Evolutionary conservation across 2,329 filamentous ascomycete genomes (phyloP).

Genomic region (Moelleriella libera): DNA sequence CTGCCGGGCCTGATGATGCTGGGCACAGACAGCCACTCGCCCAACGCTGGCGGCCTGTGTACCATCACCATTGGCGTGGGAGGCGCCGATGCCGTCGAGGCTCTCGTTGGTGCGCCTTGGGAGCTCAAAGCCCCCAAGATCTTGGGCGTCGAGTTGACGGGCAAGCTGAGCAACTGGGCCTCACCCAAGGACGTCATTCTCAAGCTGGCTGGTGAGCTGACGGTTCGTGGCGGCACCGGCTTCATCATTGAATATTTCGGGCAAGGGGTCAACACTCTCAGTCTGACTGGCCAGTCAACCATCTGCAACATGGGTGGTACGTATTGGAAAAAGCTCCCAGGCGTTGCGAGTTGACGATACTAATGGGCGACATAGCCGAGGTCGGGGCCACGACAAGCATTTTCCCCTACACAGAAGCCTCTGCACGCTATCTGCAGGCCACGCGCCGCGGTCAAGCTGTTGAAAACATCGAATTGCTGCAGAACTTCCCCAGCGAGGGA

Average conservation of each 20-base stretch:
- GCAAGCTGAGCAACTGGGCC: constrained; percentile 78
- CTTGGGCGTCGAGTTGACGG: constrained; percentile 71
- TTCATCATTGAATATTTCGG: constrained; percentile 93
- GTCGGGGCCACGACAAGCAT: constrained; percentile 91
- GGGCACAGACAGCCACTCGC: constrained; percentile 92
- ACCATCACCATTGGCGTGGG: constrained; percentile 95
- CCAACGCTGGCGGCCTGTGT: constrained; percentile 88
- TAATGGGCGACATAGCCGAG: constrained; percentile 34
- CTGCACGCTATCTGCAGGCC: constrained; percentile 72
- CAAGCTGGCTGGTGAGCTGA: constrained; percentile 74
- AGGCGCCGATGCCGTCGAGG: constrained; percentile 93
- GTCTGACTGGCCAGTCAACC: constrained; percentile 86
- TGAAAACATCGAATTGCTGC: constrained; percentile 48
- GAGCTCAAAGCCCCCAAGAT: constrained; percentile 91
- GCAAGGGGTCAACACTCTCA: constrained; percentile 76
- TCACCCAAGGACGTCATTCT: constrained; percentile 94
- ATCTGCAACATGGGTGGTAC: constrained; percentile 68
- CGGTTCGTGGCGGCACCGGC: constrained; percentile 85
- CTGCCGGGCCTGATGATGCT: constrained; percentile 98
- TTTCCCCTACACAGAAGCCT: constrained; percentile 81
- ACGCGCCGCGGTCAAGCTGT: constrained; percentile 58
- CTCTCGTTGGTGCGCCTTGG: constrained; percentile 91
- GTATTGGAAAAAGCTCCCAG: not conserved
- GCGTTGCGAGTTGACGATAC: not conserved
- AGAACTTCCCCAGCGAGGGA: constrained; percentile 31